A percentile compares a stretch with the other conserved stretches of the same genome.
These are phyloP conservation scores for Taphrina pruni DNA, from an alignment of 1,139 yeast genomes.

Conservation along the genomic window DNA sequence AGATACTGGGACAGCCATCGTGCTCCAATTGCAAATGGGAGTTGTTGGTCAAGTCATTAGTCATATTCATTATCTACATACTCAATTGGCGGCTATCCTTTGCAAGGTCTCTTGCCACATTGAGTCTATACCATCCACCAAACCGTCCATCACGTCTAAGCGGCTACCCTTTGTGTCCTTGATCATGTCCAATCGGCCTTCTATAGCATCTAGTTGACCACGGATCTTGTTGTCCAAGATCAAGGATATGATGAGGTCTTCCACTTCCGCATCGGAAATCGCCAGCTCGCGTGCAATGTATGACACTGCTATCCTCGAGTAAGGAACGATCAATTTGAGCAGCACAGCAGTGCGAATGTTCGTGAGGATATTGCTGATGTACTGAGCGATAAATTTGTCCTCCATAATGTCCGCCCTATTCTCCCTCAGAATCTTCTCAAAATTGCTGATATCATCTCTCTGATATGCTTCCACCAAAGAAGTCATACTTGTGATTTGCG, in stretches of 20 bases:
- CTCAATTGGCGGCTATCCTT: constrained; percentile 17
- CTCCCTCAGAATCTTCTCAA: constrained; percentile 50
- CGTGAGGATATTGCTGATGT: constrained; percentile 49
- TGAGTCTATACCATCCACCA: constrained; percentile 6
- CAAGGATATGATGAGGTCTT: constrained; percentile 55
- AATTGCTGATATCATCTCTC: constrained; percentile 53
- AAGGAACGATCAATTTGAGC: constrained; percentile 54
- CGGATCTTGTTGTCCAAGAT: constrained; percentile 55
- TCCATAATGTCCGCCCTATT: constrained; percentile 49
- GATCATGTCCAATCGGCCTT: constrained; percentile 35
- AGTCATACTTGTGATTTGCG: constrained; percentile 53
- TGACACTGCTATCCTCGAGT: constrained; percentile 51
- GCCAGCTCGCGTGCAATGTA: constrained; percentile 50
- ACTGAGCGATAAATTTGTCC: constrained; percentile 47
- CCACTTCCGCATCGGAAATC: constrained; percentile 52
- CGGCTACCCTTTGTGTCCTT: constrained; percentile 20
- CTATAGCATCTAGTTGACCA: constrained; percentile 46
- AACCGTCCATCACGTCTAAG: constrained; percentile 9
- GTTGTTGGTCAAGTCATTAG: background rate
- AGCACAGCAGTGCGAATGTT: constrained; percentile 53
- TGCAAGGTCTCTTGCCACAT: constrained; percentile 28
- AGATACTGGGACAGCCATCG: too few species aligned
- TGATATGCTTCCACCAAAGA: constrained; percentile 54
- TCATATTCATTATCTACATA: background rate
- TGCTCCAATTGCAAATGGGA: too few species aligned